Base-by-base conservation (phyloP, 495 filamentous ascomycete species). In the Penicillium cosmopolitanum region DNA sequence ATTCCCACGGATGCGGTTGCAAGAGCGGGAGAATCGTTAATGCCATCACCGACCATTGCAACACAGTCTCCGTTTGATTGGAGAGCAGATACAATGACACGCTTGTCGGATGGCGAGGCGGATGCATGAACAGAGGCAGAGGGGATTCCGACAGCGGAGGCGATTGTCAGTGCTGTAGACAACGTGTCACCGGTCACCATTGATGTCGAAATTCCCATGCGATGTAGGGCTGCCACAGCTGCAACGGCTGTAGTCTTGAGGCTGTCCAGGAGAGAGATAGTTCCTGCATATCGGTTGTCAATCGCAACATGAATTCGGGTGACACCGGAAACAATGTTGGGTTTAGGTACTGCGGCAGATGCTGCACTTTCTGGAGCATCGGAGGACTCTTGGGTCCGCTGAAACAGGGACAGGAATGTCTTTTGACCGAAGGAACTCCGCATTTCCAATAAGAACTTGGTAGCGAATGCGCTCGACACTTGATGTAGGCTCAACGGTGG, bases 41-140 rank as follows among this genome's bases (percentile, higher is more conserved):
- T 97, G 38, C 95, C 95, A 69, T 99, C 95, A 53, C 95, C 95
- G 21, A 98, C 95, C 95, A 99, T 98, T 63, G 92, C 95, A 21
- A 99, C 90, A 52, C 87, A 79, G 46, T 89, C 82, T 58, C 92
- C 92, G 3, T 73, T 61, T 0, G 77, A 79, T 74, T 97, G 90
- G 36, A 97, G 82, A 46, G 85, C 72, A 16, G 85, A 83, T 71
- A 99, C 84, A 66, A 98, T 96, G 25, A 79, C 77, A 60, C 92
- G 91, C 61, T 99, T 99, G 63, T 95, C 87, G 43, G 90, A 88
- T 1, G 95, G 95, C 7, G 90, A 90, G 34, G 92, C 89, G 15
- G 88, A 88, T 36, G 95, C 92, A 69, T 88, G 87, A 31, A 98
- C 87, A 62, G 91, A 82, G 12, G 85, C 80, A 1, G 76, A 66